Base-by-base conservation (phyloP, 257 asterid genomes). In the Eucommia ulmoides region DNA sequence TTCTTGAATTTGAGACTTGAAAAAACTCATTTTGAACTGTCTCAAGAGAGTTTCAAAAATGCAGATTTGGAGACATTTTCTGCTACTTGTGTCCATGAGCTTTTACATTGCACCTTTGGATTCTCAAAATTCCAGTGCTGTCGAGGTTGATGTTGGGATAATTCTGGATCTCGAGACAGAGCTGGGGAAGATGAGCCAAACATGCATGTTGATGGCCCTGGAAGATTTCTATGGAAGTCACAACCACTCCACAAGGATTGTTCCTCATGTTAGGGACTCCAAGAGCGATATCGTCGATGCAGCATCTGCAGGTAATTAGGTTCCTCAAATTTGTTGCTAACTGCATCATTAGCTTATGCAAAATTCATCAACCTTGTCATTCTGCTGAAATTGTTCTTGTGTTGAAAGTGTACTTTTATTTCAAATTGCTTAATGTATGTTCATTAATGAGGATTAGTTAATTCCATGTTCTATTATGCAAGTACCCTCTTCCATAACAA, bases 301-400 rank as follows among this genome's bases (percentile, higher is more conserved):
- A 41, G 86, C 86, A 41, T 66, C 62, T 33, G 68, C 75, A 56
- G 82, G 82, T 77, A 60, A n/a, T n/a, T n/a, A n/a, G n/a, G n/a
- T n/a, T n/a, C n/a, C n/a, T n/a, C n/a, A n/a, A n/a, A n/a, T n/a
- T n/a, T n/a, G n/a, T n/a, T n/a, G n/a, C n/a, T n/a, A n/a, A n/a
- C n/a, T n/a, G n/a, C n/a, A n/a, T n/a, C n/a, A n/a, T n/a, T n/a
- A n/a, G n/a, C n/a, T n/a, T n/a, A n/a, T n/a, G n/a, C n/a, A n/a
- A n/a, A n/a, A n/a, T n/a, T n/a, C n/a, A n/a, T n/a, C n/a, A n/a
- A n/a, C n/a, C n/a, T n/a, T n/a, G n/a, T n/a, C n/a, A n/a, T n/a
- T n/a, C n/a, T n/a, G n/a, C n/a, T n/a, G n/a, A n/a, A n/a, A n/a
- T n/a, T n/a, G n/a, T n/a, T n/a, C n/a, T n/a, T n/a, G n/a, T n/a